Conservation (phyloP, 148 eudicot species). For the Nepenthes gracilis region DNA sequence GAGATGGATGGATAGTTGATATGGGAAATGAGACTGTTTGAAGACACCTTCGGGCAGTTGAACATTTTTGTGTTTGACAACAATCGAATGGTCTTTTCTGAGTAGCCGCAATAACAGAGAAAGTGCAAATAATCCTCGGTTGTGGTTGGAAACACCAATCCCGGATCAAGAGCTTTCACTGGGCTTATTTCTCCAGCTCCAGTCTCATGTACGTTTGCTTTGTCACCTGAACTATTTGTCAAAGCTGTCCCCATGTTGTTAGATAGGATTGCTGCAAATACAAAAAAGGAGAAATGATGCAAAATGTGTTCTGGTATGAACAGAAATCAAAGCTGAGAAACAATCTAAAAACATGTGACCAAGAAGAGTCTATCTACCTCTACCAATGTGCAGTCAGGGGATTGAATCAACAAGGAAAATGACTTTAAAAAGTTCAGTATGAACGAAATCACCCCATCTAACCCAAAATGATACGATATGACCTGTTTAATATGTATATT, state of each 20-base stretch:
- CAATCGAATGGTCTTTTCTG: slow-evolving; percentile 23
- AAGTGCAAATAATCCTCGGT: slow-evolving; percentile 34
- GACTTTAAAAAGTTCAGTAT: not conserved
- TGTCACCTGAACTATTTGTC: slow-evolving; percentile 24
- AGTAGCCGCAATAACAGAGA: slow-evolving; percentile 37
- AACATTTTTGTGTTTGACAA: slow-evolving; percentile 21
- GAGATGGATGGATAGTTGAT: slow-evolving; percentile 62
- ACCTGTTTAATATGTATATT: too few relatives aligned
- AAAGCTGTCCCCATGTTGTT: slow-evolving; percentile 30
- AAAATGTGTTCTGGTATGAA: too few relatives aligned
- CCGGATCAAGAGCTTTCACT: slow-evolving; percentile 55
- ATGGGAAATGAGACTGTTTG: slow-evolving; percentile 27
- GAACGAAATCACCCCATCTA: too few relatives aligned
- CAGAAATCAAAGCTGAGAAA: too few relatives aligned
- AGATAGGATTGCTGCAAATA: slow-evolving; percentile 31
- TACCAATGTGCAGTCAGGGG: too few relatives aligned
- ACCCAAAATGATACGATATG: too few relatives aligned
- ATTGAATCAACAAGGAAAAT: too few relatives aligned
- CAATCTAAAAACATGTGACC: too few relatives aligned
- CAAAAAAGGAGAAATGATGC: not conserved
- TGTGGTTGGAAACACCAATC: slow-evolving; percentile 43
- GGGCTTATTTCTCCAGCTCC: slow-evolving; percentile 58
- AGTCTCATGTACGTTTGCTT: slow-evolving; percentile 38
- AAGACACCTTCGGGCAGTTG: slow-evolving; percentile 30
- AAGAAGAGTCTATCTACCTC: too few relatives aligned